These are phyloP conservation scores for Aspergillus sp. DNA, from an alignment of 2,329 filamentous ascomycete species.

Conservation along the genomic window DNA sequence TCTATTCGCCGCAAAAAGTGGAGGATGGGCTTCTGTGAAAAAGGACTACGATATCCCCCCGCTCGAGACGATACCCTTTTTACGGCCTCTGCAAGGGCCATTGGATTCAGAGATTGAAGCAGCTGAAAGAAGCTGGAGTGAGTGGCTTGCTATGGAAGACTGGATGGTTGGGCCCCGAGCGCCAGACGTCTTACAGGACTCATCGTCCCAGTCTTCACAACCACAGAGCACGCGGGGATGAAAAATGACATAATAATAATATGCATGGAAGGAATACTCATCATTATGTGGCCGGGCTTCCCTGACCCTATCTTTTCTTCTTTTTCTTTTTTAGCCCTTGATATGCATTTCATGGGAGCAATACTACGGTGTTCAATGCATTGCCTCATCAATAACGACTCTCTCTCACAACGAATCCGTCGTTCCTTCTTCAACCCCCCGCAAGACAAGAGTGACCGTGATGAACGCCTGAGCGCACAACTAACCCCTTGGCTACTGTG, in stretches of 20 bases:
- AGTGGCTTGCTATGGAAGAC: constrained; percentile 95
- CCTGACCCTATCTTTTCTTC: background rate
- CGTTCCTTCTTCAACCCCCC: background rate
- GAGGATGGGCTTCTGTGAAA: constrained; percentile 86
- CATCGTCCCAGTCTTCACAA: constrained; percentile 36
- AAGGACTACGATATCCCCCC: constrained; percentile 83
- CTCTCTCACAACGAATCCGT: background rate
- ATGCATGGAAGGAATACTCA: background rate
- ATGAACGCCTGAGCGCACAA: background rate
- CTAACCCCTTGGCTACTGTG: background rate
- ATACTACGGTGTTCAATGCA: constrained; percentile 16
- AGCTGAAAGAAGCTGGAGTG: constrained; percentile 85
- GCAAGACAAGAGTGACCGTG: background rate
- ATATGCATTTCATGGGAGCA: constrained; percentile 12
- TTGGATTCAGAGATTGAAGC: constrained; percentile 76
- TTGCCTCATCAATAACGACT: constrained; percentile 10
- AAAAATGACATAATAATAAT: background rate
- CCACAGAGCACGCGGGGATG: constrained; percentile 32
- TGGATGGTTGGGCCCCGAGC: constrained; percentile 93
- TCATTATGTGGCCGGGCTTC: background rate
- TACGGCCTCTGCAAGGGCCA: constrained; percentile 76
- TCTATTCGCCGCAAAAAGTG: constrained; percentile 90
- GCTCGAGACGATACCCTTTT: constrained; percentile 81
- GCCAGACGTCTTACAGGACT: constrained; percentile 50
- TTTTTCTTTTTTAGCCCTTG: background rate